Evolutionary conservation across 495 filamentous ascomycete species (phyloP), one percentile per base, ranked within the genome.

Genomic region (Hamigera avellanea): DNA sequence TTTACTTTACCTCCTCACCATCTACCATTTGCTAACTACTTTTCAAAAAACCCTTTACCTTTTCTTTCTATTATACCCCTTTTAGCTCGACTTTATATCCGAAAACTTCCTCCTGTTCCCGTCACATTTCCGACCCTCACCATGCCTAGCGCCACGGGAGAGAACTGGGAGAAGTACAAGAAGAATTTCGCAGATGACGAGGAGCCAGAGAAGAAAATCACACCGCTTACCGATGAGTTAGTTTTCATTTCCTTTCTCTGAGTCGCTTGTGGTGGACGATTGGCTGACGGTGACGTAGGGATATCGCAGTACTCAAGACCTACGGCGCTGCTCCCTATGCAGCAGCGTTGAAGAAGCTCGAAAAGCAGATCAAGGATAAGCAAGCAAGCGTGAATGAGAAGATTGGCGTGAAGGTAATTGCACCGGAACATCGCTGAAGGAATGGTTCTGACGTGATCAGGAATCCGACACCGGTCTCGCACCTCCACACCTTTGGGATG

Each of bases 391-490:
- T 98, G 28, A 93, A 96, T 44, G 91, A 98, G 71, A 98, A 96
- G 72, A 95, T 96, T 54, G 91, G 76, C 44, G 76, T 80, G 23
- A 80, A 77, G 69, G 72, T 76, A 67, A 45, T 36, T 41, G 33
- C 25, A 14, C 13, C 21, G 23, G 32, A 15, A 39, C 9, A 17
- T 8, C 35, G 27, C 35, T 39, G 37, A 32, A 30, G 14, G 33
- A n/a, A 14, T 6, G 15, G 38, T 47, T 50, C 51, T 63, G 43
- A 53, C 42, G 34, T 39, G 38, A 15, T 29, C 44, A 93, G 80
- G 91, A 98, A 76, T 95, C 91, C 62, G 91, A 98, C 62, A 98
- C 91, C 2, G 91, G 91, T 40, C 82, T 98, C 39, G 91, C 91
- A 53, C 88, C 93, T 48, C 91, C 91, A 54, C 91, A 98, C 67